Base-by-base conservation (phyloP, 305 asterid genomes). In the Plantago lanceolata region DNA sequence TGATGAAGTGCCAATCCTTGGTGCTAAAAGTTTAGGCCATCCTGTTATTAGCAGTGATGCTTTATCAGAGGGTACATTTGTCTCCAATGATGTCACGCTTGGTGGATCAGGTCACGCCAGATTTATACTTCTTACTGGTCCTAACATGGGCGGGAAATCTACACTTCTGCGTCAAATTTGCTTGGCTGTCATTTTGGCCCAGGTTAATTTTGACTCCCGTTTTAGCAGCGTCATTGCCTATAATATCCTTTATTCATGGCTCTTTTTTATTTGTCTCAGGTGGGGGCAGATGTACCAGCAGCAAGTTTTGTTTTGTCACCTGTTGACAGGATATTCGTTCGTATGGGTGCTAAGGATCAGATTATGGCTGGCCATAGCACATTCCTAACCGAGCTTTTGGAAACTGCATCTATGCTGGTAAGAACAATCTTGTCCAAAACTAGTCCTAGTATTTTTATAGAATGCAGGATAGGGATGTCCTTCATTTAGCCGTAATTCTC, bases 101-200 rank as follows among this genome's bases (percentile, higher is more conserved):
- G 96, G 97, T 56, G 95, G 94, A 74, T 79, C 90, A 66, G 80
- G 69, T 68, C 72, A 79, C 63, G 80, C 97, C 64, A 75, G 82
- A 69, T 87, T 90, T 78, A 82, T 90, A 79, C 88, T 93, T 71
- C 96, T 93, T 56, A 93, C 95, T 60, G 97, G 99, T 57, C 97
- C 99, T 67, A 94, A 94, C 82, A 94, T 94, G 99, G 99, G 99
- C 61, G 99, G 99, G 66, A 93, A 93, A 75, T 94, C 97, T 52
- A 90, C 99, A 43, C 95, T 94, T 77, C 82, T 90, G 57, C 95
- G 99, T 49, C 99, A 94, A 82, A 78, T 90, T 75, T 94, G 99
- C 81, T 67, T 94, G 80, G 96, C 96, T 67, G 90, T 83, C 64
- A 86, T 94, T 79, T 79, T 94, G 84, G 96, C 97, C 29, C 99